phyloP scores from a whole-genome alignment of 2,329 filamentous ascomycete genomes.

The Tolypocladium cylindrosporum region DNA sequence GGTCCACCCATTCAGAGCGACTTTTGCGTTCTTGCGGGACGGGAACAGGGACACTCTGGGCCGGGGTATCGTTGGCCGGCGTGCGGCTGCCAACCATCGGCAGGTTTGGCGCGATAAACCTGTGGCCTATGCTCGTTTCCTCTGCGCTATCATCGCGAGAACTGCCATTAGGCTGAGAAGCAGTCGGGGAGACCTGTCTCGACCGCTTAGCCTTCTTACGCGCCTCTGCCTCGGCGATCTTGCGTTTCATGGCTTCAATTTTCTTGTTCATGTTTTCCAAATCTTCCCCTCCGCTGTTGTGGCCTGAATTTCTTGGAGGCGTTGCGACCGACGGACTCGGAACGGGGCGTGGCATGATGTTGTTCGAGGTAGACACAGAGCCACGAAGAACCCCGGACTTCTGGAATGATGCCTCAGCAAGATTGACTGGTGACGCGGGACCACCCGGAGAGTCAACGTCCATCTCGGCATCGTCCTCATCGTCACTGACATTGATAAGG shows the following conservation, averaged over 20 bases:
- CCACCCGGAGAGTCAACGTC: constrained; percentile 49
- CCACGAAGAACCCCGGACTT: constrained; percentile 30
- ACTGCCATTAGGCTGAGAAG: constrained; percentile 13
- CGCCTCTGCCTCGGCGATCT: constrained; percentile 49
- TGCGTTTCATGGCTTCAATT: constrained; percentile 51
- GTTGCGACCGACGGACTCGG: constrained; percentile 30
- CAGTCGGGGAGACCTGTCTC: constrained; percentile 18
- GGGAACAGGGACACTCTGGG: background rate
- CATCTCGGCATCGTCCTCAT: constrained; percentile 57
- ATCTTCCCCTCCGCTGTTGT: constrained; percentile 27
- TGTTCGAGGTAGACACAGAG: constrained; percentile 33
- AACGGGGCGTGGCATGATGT: constrained; percentile 25
- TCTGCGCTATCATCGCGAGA: constrained; percentile 17
- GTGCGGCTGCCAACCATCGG: background rate
- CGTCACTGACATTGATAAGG: constrained; percentile 78
- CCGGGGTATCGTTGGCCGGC: background rate
- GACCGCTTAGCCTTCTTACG: constrained; percentile 35
- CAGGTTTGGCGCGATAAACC: background rate
- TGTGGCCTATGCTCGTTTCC: background rate
- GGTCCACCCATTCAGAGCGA: too few species aligned
- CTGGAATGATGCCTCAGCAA: constrained; percentile 19
- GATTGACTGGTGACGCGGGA: constrained; percentile 23
- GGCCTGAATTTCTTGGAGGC: constrained; percentile 22
- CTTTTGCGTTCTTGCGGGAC: background rate
- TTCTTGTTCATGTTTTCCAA: constrained; percentile 43